Base-by-base conservation (phyloP, 106 monocot species). In the Posidonia australis region DNA sequence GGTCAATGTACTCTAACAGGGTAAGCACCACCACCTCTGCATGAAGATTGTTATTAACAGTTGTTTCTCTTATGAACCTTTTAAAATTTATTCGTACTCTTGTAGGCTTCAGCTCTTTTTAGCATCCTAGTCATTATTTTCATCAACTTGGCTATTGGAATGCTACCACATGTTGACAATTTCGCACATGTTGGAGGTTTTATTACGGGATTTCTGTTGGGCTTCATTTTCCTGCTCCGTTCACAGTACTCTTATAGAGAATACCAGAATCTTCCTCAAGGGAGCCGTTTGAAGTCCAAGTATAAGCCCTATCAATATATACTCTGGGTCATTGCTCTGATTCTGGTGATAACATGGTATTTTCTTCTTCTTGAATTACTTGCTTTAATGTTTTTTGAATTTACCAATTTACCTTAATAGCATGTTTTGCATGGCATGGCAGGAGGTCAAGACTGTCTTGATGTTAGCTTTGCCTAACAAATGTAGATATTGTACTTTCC, bases 141-240 rank as follows among this genome's bases (percentile, higher is more conserved):
- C 12, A 49, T 74, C 74, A 74, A 74, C 59, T 60, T 74, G 58
- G 58, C 31, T 22, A 57, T 74, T 13, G 73, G 73, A 41, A 30
- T 74, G 30, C 66, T 74, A 47, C 73, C 73, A 24, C 59, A 66
- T 36, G 73, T 74, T 10, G 73, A 74, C 32, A 74, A 66, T 46
- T 74, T 66, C 57, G 73, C 73, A 14, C 73, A 74, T 43, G 58
- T 74, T 60, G 73, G 73, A 66, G 73, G 73, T 1, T 66, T 74
- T 54, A 26, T 74, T n/a, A 47, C 66, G 0, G 73, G 73, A 4
- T 66, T 74, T 46, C 49, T 74, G 1, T 56, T 51, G 14, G 73
- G 73, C 13, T 74, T 74, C 32, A 24, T 74, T 19, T 48, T 74
- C 9, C 24, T 74, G 46, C 54, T 66, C 23, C 73, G 65, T 13